A percentile compares a stretch with the other conserved stretches of the same genome.
These are phyloP conservation scores for Suillus occidentalis DNA, from an alignment of 768 basidiomycete genomes.

Conservation along the genomic window DNA sequence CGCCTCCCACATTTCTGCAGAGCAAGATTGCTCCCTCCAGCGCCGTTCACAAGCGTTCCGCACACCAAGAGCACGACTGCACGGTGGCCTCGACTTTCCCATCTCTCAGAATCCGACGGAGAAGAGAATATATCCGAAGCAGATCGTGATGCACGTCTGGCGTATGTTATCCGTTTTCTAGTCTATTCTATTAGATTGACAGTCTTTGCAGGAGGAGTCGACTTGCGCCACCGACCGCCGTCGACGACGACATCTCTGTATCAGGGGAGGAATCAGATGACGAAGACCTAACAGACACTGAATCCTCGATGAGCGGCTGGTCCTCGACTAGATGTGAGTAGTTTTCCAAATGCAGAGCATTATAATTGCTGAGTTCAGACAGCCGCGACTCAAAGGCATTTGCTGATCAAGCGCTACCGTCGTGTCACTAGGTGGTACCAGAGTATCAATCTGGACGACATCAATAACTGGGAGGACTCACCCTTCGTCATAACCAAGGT, in stretches of 20 bases:
- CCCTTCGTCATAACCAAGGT: constrained; percentile 50
- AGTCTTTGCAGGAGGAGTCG: constrained; percentile 48
- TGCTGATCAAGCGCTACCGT: constrained; percentile 47
- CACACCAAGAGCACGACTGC: not conserved
- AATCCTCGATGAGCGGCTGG: constrained; percentile 36
- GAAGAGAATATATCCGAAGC: constrained; percentile 63
- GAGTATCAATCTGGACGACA: constrained; percentile 31
- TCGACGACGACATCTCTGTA: constrained; percentile 51
- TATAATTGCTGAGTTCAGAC: constrained; percentile 13
- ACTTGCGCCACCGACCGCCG: constrained; percentile 36
- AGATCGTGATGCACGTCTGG: constrained; percentile 70
- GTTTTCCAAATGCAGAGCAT: not conserved
- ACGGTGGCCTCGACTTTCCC: constrained; percentile 23
- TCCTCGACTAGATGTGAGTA: constrained; percentile 40
- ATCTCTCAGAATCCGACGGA: constrained; percentile 63
- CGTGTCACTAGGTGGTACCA: constrained; percentile 49
- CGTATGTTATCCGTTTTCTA: constrained; percentile 42
- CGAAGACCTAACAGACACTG: constrained; percentile 60
- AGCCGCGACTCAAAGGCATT: constrained; percentile 20
- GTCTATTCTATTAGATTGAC: not conserved
- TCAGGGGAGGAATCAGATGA: constrained; percentile 82
- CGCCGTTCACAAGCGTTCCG: constrained; percentile 7
- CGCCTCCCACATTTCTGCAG: constrained; percentile 28
- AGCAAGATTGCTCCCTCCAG: constrained; percentile 11
- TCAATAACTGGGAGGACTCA: constrained; percentile 46